Base-by-base conservation (phyloP, 2,329 filamentous ascomycete species). In the Cordyceps tenuipes region DNA sequence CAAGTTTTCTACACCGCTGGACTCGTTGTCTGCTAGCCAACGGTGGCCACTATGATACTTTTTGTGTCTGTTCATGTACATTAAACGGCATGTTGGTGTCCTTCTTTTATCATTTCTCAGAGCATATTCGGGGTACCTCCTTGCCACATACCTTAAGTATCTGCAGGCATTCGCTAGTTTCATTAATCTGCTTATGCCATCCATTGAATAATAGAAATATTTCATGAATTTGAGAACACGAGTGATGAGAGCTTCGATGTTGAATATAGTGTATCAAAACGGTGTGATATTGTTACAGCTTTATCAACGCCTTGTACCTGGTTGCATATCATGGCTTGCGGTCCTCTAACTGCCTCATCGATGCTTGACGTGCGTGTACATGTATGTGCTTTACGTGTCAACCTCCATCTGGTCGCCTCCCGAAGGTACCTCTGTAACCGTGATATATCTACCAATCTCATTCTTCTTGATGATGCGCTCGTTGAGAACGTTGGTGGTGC, bases 401-500 rank as follows among this genome's bases (percentile, higher is more conserved):
- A 88, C 78, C 67, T 89, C 85, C 86, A 89, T 89, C 71, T 77
- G 79, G 71, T 89, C 86, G 54, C 82, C 82, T 64, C 88, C 85
- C 59, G 85, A 82, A 60, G 87, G 82, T 68, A 96, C 75, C 73
- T 97, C 92, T 68, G 96, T 87, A 62, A 99, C 89, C 34, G 88
- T 95, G 62, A 97, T 87, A 75, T 94, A 97, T 74, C 95, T 93
- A 73, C 89, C 89, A 69, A 99, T 88, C 69, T 99, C 91, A 74
- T 93, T 89, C 80, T 90, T 94, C 69, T 84, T 91, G 73, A 97
- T 96, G 67, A 97, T 83, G 82, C 95, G 96, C 81, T 99, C 90
- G 75, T 96, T 94, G 71, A 99, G 79, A 65, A 94, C 90, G 10
- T 92, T 93, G 10, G 95, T 99, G n/a, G 94, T 97, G 60, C 94